phyloP scores from a whole-genome alignment of 1,139 yeast genomes.

The Pichia sp. region DNA sequence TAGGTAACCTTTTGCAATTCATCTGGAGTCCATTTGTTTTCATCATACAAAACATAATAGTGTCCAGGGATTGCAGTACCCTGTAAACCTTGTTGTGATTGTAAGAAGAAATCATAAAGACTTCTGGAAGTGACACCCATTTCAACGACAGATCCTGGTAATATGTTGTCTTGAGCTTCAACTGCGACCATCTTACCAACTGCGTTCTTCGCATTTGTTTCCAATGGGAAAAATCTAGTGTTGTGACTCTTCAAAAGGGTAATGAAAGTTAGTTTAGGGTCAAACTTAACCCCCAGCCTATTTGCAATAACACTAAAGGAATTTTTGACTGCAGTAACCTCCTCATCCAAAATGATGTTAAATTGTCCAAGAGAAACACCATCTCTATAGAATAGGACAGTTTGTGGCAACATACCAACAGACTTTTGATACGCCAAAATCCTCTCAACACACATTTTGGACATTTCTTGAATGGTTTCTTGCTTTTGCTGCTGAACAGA shows the following conservation, averaged over 20 bases:
- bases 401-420: constrained; percentile 26
- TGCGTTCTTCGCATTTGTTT: constrained; percentile 26
- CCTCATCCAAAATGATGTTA: constrained; percentile 27
- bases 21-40: constrained; percentile 29
- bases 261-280: constrained; percentile 30
- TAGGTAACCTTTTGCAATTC: constrained; percentile 28
- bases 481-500: constrained; percentile 28
- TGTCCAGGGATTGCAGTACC: constrained; percentile 35
- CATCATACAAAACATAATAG: constrained; percentile 32
- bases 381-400: constrained; percentile 32
- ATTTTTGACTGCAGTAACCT: constrained; percentile 28
- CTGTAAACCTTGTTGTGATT: constrained; percentile 32
- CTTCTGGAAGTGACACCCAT: constrained; percentile 30
- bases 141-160: constrained; percentile 33
- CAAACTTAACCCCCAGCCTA: constrained; percentile 19
- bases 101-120: constrained; percentile 31
- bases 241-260: constrained; percentile 30
- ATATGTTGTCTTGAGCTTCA: constrained; percentile 23
- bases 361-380: constrained; percentile 34
- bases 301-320: constrained; percentile 22
- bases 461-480: constrained; percentile 29
- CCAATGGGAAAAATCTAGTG: constrained; percentile 31
- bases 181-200: constrained; percentile 22
- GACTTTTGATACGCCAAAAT: constrained; percentile 23
- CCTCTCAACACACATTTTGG: constrained; percentile 27